Conservation (phyloP, 1,139 yeast species). For the Citeromyces siamensis region DNA sequence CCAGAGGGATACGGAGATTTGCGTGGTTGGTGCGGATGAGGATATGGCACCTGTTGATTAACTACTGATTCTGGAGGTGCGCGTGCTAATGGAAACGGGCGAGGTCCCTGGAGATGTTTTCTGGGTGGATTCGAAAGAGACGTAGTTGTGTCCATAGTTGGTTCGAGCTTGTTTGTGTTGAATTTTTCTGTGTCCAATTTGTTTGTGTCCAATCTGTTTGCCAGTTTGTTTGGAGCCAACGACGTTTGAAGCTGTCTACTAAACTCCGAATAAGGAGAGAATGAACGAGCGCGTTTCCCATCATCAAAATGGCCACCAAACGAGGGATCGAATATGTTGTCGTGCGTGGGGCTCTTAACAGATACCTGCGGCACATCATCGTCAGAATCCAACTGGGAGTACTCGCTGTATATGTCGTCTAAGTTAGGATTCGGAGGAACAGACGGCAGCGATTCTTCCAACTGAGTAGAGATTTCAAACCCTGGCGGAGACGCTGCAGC, state of each 20-base stretch:
- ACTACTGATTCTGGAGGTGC: not conserved
- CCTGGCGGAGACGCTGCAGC: conserved; percentile 1
- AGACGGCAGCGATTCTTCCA: not conserved
- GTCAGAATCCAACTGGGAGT: conserved; percentile 7
- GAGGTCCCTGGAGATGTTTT: not conserved
- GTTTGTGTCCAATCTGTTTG: not conserved
- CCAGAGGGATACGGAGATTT: no score
- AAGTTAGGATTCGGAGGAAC: conserved; percentile 13
- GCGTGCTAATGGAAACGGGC: not conserved
- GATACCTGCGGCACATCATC: not conserved
- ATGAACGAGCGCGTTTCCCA: conserved; percentile 3
- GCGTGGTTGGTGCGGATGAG: no score
- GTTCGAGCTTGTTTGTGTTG: no score
- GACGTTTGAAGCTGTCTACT: conserved; percentile 29
- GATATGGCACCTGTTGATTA: not conserved
- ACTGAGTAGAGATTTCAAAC: not conserved
- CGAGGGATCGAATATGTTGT: conserved; percentile 8
- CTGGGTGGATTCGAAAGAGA: not conserved
- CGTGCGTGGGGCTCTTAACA: conserved; percentile 2
- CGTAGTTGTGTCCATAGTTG: no score
- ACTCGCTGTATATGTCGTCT: conserved; percentile 17
- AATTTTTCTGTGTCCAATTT: no score
- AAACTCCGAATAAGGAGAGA: conserved; percentile 40
- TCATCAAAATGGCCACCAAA: conserved; percentile 6
- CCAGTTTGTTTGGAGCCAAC: conserved; percentile 7